Base-by-base conservation (phyloP, 352 stramenopile genomes). In the Chrysophaeum taylorii region DNA sequence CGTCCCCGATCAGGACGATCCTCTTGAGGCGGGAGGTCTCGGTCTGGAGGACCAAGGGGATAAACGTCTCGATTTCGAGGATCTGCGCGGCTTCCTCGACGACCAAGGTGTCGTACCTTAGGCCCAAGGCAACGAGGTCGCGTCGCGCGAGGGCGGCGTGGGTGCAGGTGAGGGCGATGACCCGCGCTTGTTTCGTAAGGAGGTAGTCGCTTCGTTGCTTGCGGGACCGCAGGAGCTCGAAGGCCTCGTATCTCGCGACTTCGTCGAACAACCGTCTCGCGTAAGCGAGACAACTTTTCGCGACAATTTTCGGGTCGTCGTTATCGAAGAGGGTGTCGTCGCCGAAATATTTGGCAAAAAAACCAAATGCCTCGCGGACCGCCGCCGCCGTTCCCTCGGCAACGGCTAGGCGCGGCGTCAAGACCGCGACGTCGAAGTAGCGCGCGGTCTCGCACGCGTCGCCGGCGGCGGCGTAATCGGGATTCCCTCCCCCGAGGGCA, bases 381-480 rank as follows among this genome's bases (percentile, higher is more conserved):
- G 64, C 42, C 70, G 53, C 21, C 43, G 21, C 23, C 9, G 37
- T 9, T 14, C 9, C 57, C 9, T 36, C n/a, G 41, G 50, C 35
- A 7, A 14, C 12, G 31, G 31, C 66, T 15, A 18, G 35, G 38
- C 39, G 21, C 43, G 42, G 39, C 31, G 25, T 21, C n/a, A n/a
- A n/a, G n/a, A n/a, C n/a, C n/a, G 91, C 87, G 42, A 89, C 79
- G 73, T 96, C 89, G 76, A 98, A 98, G 77, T 96, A 93, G 21
- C 87, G 79, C 9, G 94, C 92, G 27, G 94, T 97, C 79, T 97
- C 94, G 68, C 93, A 97, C 33, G 93, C 97, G 79, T 97, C 97
- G 72, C 75, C 76, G 69, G 78, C 86, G 48, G 85, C 71, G 41
- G 76, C 76, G 29, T 79, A 78, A 1, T 63, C 35, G 35, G 76